A percentile compares a stretch with the other conserved stretches of the same genome.
phyloP scores from a whole-genome alignment of 2,329 filamentous ascomycete species.

The Drechslera avenae region DNA sequence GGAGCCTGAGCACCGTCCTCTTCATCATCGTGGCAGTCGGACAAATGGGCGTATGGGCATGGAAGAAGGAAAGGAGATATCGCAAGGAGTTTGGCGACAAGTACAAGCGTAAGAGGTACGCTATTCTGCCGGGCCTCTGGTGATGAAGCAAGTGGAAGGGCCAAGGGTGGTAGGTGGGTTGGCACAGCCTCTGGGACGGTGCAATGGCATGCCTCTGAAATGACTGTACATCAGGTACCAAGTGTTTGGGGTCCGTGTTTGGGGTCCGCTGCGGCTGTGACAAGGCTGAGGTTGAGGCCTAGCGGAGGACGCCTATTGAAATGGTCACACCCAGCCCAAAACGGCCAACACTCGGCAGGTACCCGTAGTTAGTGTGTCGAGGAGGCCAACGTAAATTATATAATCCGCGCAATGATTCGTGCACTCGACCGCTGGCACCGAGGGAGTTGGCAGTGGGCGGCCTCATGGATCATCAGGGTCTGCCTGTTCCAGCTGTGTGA shows the following conservation, averaged over 20 bases:
- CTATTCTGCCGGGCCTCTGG: conserved; percentile 78
- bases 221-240: not conserved
- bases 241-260: not conserved
- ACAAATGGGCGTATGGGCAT: conserved; percentile 87
- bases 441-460: too few species aligned
- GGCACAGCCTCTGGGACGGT: conserved; percentile 4
- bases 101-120: conserved; percentile 93
- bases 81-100: conserved; percentile 88
- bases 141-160: conserved; percentile 42
- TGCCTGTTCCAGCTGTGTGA: too few species aligned
- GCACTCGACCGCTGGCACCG: too few species aligned
- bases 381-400: not conserved
- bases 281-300: conserved; percentile 1
- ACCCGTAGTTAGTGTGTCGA: not conserved
- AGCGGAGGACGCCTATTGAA: not conserved
- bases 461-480: too few species aligned
- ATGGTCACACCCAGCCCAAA: not conserved
- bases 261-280: not conserved
- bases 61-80: conserved; percentile 89
- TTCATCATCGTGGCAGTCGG: conserved; percentile 74
- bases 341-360: conserved; percentile 5
- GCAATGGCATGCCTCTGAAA: not conserved
- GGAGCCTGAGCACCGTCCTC: conserved; percentile 76
- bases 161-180: not conserved
- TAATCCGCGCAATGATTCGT: not conserved